Base-by-base conservation (phyloP, 148 eudicot species). In the Silene conica region DNA sequence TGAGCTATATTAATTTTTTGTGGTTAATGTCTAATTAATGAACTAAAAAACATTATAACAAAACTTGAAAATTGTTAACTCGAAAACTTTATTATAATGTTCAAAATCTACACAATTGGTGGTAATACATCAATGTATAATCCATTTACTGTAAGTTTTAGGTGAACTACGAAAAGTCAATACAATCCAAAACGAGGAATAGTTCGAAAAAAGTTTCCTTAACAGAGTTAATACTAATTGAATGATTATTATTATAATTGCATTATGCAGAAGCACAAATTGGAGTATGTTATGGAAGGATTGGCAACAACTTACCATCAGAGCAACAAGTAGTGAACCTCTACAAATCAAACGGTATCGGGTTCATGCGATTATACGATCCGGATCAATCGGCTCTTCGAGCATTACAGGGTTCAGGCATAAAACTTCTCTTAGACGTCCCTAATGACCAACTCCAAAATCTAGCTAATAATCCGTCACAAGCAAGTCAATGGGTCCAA, bases 281-380 rank as follows among this genome's bases (percentile, higher is more conserved):
- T 22, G 75, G 75, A 72, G 75, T 72, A 41, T 72, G 75, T 59
- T 59, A 72, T 60, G 75, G 75, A 41, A 60, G 14, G 67, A 13
- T 12, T 1, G 75, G 75, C 4, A 41, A 57, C 67, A 72, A 72
- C 55, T 61, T 72, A 60, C 75, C 75, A 8, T 45, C 75, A 3
- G 5, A 9, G 15, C 38, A 60, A 72, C 34, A 60, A 60, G 75
- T 72, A 55, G 67, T 72, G 4, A 60, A 61, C 22, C 78, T 75
- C 18, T 75, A 56, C 59, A 52, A 59, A 43, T 23, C 28, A 25
- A 15, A 75, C n/a, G 58, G 28, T 43, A 75, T 75, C 11, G 14
- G 19, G 6, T 15, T 52, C 1, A 75, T 75, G 78, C 69, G 78
- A 69, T 48, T 75, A 0, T 75, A 75, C 38, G 73, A 38, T 13